Conservation (phyloP, 1,139 yeast genomes). For the Yamadazyma taylorii region DNA sequence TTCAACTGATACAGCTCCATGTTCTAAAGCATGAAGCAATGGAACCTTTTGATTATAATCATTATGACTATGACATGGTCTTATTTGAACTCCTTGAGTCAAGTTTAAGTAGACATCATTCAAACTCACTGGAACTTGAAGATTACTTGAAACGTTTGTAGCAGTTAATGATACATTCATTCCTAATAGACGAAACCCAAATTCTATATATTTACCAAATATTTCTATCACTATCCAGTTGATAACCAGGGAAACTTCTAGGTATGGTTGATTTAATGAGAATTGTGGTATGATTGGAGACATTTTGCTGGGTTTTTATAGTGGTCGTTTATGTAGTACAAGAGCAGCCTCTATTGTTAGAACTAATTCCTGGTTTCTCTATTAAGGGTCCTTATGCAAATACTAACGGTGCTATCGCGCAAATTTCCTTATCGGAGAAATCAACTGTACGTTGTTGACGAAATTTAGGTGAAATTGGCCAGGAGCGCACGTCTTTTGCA, state of each 20-base stretch:
- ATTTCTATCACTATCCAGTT: not conserved
- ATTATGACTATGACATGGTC: constrained; percentile 68
- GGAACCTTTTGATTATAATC: constrained; percentile 71
- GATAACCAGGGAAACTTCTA: not conserved
- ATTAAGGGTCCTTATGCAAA: too few relatives aligned
- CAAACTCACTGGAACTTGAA: constrained; percentile 6
- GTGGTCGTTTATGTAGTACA: too few relatives aligned
- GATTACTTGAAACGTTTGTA: not conserved
- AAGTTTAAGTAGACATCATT: constrained; percentile 5
- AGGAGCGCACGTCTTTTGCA: too few relatives aligned
- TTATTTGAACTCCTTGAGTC: constrained; percentile 44
- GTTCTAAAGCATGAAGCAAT: constrained; percentile 55
- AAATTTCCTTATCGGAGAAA: too few relatives aligned
- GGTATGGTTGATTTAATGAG: too few relatives aligned
- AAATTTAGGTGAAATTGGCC: too few relatives aligned
- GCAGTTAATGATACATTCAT: not conserved
- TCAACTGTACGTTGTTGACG: too few relatives aligned
- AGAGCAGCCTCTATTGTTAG: too few relatives aligned
- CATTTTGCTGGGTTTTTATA: too few relatives aligned
- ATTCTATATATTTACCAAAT: not conserved
- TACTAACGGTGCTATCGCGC: too few relatives aligned
- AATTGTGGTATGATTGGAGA: too few relatives aligned
- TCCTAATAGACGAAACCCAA: not conserved
- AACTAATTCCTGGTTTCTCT: too few relatives aligned
- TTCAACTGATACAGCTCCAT: constrained; percentile 64